Evolutionary conservation across 2,329 filamentous ascomycete species (phyloP).

Genomic region (Pyrenochaeta sp.): DNA sequence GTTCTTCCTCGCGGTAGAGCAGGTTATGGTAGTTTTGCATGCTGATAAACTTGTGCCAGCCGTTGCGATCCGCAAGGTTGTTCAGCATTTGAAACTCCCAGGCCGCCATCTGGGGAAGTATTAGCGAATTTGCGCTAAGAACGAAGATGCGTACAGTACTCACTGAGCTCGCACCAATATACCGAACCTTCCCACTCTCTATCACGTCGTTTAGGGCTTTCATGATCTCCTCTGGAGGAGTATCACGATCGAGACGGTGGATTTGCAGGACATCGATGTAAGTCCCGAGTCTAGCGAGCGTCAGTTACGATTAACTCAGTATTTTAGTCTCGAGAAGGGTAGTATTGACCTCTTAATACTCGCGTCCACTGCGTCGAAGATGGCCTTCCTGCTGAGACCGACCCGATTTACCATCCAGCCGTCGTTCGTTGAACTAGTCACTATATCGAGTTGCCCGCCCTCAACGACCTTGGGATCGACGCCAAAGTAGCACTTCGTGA

Average conservation of each 20-base stretch:
- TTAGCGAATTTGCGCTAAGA: too few species aligned
- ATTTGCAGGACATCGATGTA: slow-evolving; percentile 36
- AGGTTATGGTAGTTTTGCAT: slow-evolving; percentile 56
- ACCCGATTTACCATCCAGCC: slow-evolving; percentile 7
- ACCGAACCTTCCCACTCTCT: slow-evolving; percentile 30
- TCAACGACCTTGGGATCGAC: too few species aligned
- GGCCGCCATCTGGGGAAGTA: too few species aligned
- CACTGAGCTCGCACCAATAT: slow-evolving; percentile 30
- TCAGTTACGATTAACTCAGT: too few species aligned
- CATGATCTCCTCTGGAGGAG: slow-evolving; percentile 30
- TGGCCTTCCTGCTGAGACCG: slow-evolving; percentile 16
- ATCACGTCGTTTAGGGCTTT: slow-evolving; percentile 30
- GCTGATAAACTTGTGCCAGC: slow-evolving; percentile 53
- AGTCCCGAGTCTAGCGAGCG: slow-evolving; percentile 21
- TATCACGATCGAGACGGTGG: slow-evolving; percentile 25
- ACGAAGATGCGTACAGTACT: too few species aligned
- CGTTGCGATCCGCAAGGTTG: slow-evolving; percentile 49
- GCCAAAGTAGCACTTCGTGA: slow-evolving; percentile 42
- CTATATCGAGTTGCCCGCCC: too few species aligned
- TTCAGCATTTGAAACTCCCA: slow-evolving; percentile 55
- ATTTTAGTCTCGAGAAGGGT: too few species aligned
- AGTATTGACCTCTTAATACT: too few species aligned
- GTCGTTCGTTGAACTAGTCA: too few species aligned
- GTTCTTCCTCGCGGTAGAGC: slow-evolving; percentile 55
- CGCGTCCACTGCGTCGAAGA: slow-evolving; percentile 48